Percentiles rank a stretch among this genome's conserved stretches.
Conservation (phyloP, 129 eudicot genomes). For the Artemisia argyi region DNA sequence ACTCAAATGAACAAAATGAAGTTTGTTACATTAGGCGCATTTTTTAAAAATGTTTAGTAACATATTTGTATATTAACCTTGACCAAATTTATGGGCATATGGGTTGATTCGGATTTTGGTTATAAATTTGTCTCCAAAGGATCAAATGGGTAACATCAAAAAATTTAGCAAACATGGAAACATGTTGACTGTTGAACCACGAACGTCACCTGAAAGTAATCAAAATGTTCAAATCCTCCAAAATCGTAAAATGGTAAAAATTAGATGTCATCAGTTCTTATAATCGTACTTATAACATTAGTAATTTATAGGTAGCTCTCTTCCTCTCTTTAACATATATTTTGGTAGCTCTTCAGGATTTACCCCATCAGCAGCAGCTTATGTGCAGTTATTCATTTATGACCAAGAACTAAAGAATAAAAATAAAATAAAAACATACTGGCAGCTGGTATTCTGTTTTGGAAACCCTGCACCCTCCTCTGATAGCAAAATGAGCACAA, state of each 20-base stretch:
- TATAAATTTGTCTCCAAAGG: not conserved
- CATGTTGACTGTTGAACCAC: too few relatives aligned
- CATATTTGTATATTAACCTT: too few relatives aligned
- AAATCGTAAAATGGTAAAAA: not conserved
- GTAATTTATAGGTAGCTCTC: not conserved
- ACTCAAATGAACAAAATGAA: too few relatives aligned
- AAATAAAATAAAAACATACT: constrained; percentile 43
- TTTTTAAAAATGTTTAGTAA: too few relatives aligned
- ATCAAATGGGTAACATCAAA: too few relatives aligned
- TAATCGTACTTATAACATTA: not conserved
- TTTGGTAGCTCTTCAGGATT: constrained; percentile 16
- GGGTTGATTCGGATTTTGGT: not conserved
- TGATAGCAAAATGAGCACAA: constrained; percentile 93
- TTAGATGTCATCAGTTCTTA: not conserved
- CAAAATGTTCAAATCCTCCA: not conserved
- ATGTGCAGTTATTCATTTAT: not conserved
- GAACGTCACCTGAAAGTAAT: not conserved
- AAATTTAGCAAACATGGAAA: too few relatives aligned
- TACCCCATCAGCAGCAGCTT: constrained; percentile 11
- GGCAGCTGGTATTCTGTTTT: constrained; percentile 89
- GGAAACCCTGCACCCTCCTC: constrained; percentile 87
- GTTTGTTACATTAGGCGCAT: too few relatives aligned
- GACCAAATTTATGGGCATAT: not conserved
- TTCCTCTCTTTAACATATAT: constrained; percentile 2
- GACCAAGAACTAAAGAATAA: not conserved